Evolutionary conservation across 768 basidiomycete genomes (phyloP).

Genomic region (Suillus variegatus): DNA sequence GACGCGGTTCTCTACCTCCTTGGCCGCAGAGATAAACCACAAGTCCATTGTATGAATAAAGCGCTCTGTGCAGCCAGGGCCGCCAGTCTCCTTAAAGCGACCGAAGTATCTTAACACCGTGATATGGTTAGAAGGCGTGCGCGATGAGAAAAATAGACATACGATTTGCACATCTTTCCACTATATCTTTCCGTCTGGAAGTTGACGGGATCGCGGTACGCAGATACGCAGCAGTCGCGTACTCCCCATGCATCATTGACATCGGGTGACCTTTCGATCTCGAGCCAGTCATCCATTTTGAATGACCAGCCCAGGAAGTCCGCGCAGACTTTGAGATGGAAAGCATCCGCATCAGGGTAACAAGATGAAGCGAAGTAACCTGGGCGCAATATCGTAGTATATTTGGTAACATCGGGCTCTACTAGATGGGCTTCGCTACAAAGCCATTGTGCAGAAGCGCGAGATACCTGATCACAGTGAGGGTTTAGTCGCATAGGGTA

Average conservation of each 20-base stretch:
- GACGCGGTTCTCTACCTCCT: conserved; percentile 45
- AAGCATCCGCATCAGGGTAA: conserved; percentile 56
- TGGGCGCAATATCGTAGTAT: conserved; percentile 46
- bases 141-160: conserved; percentile 13
- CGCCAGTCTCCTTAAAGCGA: conserved; percentile 38
- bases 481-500: background rate
- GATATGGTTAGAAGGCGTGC: background rate
- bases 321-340: conserved; percentile 62
- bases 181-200: conserved; percentile 26
- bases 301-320: conserved; percentile 63
- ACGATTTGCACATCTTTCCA: conserved; percentile 36
- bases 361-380: conserved; percentile 61
- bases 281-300: conserved; percentile 31
- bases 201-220: conserved; percentile 29
- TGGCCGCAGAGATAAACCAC: conserved; percentile 43
- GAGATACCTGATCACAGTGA: background rate
- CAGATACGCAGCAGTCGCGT: conserved; percentile 30
- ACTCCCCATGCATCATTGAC: conserved; percentile 29
- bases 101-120: conserved; percentile 34
- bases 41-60: conserved; percentile 42
- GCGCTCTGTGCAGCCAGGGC: conserved; percentile 40
- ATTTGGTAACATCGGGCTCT: conserved; percentile 36
- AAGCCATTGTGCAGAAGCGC: background rate
- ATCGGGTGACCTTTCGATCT: conserved; percentile 18
- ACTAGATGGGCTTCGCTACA: conserved; percentile 4